Evolutionary conservation across 768 basidiomycete genomes (phyloP), one percentile per base, ranked within the genome.

Genomic region (Mycena venus): DNA sequence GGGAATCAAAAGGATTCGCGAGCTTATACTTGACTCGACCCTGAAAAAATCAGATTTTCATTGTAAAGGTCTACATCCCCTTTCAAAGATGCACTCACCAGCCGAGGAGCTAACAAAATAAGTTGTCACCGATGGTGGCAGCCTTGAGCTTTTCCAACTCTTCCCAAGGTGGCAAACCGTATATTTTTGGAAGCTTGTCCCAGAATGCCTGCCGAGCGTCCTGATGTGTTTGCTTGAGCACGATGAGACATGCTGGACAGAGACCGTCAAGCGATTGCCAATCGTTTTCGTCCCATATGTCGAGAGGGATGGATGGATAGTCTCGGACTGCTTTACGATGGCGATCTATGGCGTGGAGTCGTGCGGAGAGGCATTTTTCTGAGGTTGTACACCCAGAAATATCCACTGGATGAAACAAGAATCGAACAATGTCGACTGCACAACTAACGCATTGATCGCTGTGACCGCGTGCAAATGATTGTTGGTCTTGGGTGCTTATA

Each of bases 171-270:
- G 68, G 73, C 9, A 70, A 21, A 3, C 40, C 47, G 12, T 74
- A 74, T 15, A 70, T 64, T 34, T 58, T 32, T 3, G 73, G 73
- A 10, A 74, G 44, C 25, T 58, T 12, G n/a, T 65, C 55, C 68
- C 68, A 74, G 34, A 69, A 64, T 4, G 23, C 27, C 53, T 60
- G 32, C 21, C 67, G 42, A 9, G 60, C 55, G 3, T 27, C 27
- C 11, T 12, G 17, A 34, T 74, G 44, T 23, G 27, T 56, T 3
- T 27, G 0, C 36, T 51, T 59, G 17, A 74, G 53, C 0, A 25
- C 21, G 2, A 21, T 19, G 11, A 68, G 42, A 32, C 72, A 73
- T 1, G 27, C 2, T 9, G 31, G 25, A 29, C 65, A 73, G 9
- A 67, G 9, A 4, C 38, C 32, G 8, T 32, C 25, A 4, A 66